Evolutionary conservation across 2,329 filamentous ascomycete genomes (phyloP).

Genomic region (Bipolaris oryzae): DNA sequence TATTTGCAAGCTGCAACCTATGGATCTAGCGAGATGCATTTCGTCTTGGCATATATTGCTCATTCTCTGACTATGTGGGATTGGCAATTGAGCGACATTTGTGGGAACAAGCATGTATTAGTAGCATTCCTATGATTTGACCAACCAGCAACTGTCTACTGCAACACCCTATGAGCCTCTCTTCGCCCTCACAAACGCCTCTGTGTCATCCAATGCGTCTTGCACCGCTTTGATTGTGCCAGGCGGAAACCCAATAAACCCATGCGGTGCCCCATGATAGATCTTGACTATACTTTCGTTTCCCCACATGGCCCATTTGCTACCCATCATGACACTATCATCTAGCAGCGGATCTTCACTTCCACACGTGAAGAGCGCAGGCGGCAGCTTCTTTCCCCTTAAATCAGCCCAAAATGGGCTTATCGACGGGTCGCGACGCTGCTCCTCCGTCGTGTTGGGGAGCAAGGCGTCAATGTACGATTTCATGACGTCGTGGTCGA

Average conservation of each 20-base stretch:
- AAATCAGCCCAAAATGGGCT: slow-evolving; percentile 59
- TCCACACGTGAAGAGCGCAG: slow-evolving; percentile 61
- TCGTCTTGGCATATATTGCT: neutral
- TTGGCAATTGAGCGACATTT: too few relatives aligned
- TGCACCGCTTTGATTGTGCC: slow-evolving; percentile 46
- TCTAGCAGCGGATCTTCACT: slow-evolving; percentile 62
- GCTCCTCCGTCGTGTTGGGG: slow-evolving; percentile 49
- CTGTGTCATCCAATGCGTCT: slow-evolving; percentile 49
- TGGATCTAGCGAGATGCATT: neutral
- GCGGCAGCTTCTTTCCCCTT: slow-evolving; percentile 51
- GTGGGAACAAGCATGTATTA: too few relatives aligned
- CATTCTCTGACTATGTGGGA: neutral
- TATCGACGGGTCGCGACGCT: slow-evolving; percentile 54
- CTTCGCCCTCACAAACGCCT: slow-evolving; percentile 46
- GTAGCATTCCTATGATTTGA: neutral
- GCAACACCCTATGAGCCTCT: slow-evolving; percentile 13
- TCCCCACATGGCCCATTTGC: slow-evolving; percentile 61
- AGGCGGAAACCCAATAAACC: slow-evolving; percentile 54
- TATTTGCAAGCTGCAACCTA: too few relatives aligned
- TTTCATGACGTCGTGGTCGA: slow-evolving; percentile 55
- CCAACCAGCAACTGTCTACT: neutral
- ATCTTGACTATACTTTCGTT: slow-evolving; percentile 59
- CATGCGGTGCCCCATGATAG: slow-evolving; percentile 62
- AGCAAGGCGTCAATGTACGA: slow-evolving; percentile 56
- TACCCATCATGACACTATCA: slow-evolving; percentile 60